Percentiles rank a stretch among this genome's conserved stretches.
Evolutionary conservation across 2,329 filamentous ascomycete genomes (phyloP).

Genomic region (Colletotrichum sp.): DNA sequence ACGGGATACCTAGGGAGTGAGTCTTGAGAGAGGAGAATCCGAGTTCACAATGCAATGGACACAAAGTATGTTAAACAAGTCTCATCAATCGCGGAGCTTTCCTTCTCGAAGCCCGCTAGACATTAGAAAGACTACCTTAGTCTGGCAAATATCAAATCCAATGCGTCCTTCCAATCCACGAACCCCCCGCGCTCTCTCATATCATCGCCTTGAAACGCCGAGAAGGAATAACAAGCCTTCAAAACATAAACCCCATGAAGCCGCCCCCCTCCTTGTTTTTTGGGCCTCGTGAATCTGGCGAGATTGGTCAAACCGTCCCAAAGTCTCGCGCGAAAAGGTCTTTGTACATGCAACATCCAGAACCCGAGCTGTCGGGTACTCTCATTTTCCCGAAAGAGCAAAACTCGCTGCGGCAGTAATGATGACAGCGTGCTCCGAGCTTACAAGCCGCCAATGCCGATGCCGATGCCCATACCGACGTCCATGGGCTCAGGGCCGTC

Average conservation of each 20-base stretch:
- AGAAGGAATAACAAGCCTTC: neutral
- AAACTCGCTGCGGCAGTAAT: neutral
- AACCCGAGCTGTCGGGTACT: neutral
- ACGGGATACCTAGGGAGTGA: neutral
- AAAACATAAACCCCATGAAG: neutral
- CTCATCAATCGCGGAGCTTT: neutral
- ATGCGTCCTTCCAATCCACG: neutral
- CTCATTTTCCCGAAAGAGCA: neutral
- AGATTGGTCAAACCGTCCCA: neutral
- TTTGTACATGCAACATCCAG: neutral
- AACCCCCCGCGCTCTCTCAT: neutral
- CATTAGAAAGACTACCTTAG: neutral
- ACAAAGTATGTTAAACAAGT: neutral
- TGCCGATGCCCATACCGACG: conserved; percentile 23
- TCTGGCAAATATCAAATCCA: neutral
- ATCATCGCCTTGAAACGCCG: neutral
- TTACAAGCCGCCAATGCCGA: conserved; percentile 16
- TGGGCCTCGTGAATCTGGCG: neutral
- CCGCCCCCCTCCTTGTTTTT: neutral
- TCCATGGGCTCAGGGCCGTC: conserved; percentile 32
- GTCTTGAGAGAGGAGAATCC: neutral
- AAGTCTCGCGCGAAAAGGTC: neutral
- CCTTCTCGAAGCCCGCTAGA: neutral
- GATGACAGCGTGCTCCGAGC: neutral
- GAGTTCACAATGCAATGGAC: neutral